Base-by-base conservation (phyloP, 257 asterid species). In the Solanum commersonii region DNA sequence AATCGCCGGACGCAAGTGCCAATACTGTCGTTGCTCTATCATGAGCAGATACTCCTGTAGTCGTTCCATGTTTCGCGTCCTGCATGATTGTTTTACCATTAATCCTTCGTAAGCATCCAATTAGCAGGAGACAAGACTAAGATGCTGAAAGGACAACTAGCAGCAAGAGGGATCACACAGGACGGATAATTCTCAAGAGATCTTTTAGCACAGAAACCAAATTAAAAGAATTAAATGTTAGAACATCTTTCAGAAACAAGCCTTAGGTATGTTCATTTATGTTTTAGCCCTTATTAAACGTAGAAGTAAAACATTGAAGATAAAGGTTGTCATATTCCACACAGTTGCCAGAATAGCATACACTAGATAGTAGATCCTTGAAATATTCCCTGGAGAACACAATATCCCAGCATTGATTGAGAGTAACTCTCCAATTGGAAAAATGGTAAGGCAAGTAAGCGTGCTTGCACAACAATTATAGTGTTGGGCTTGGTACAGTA, bases 21-120 rank as follows among this genome's bases (percentile, higher is more conserved):
- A 88, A 25, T 88, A 97, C 88, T 65, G 99, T 97, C 31, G 98
- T 92, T n/a, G 99, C 95, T 89, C 99, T 93, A 88, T 97, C 99
- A 83, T 88, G 89, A 91, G 99, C 99, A 84, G 99, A 97, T 76
- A 97, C 99, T 90, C 99, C 99, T 8, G 99, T 97, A 65, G 94
- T 94, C 22, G 99, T 96, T 59, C 98, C 99, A 89, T 94, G 90
- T 91, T 95, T 97, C 73, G 98, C 99, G 89, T 97, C 99, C 99
- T 97, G 88, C 89, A 89, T 63, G 85, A 85, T 84, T 86, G 63
- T 27, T 46, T 86, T 49, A 29, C 42, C 85, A 82, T 49, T 74
- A 86, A 31, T 71, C 31, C 37, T 23, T 34, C 23, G 4, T 35
- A 33, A 49, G 29, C 65, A 86, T 63, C n/a, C 38, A 42, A 29